Evolutionary conservation across 495 filamentous ascomycete species (phyloP).

Genomic region (Symbiotaphrina buchneri): DNA sequence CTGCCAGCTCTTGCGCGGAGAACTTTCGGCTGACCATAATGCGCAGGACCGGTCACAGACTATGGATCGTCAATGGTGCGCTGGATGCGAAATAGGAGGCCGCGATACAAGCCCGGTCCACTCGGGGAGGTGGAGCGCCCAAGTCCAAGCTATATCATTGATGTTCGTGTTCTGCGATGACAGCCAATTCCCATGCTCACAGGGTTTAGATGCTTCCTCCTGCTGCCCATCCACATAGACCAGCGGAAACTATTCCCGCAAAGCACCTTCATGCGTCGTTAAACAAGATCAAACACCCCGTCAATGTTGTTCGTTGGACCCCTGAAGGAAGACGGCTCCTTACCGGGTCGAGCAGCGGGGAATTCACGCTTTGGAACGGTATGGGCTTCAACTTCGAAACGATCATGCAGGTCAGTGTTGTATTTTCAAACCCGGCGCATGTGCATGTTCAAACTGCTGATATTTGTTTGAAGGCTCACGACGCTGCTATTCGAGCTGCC

Average conservation of each 20-base stretch:
- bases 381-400: conserved; percentile 99
- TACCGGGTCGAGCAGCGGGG: conserved; percentile 84
- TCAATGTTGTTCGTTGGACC: conserved; percentile 96
- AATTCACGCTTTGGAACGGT: conserved; percentile 97
- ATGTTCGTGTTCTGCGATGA: conserved; percentile 31
- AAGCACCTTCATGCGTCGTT: conserved; percentile 86
- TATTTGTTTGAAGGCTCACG: conserved; percentile 41
- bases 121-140: conserved; percentile 60
- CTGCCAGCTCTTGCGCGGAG: neutral
- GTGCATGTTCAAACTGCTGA: neutral
- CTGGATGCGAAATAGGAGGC: conserved; percentile 75
- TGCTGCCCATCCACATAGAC: conserved; percentile 39
- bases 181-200: conserved; percentile 2
- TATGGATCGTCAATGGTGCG: conserved; percentile 83
- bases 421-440: neutral
- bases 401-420: conserved; percentile 55
- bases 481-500: conserved; percentile 71
- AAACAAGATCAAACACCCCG: conserved; percentile 92
- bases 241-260: conserved; percentile 67
- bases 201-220: conserved; percentile 62
- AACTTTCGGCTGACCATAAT: conserved; percentile 8
- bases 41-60: conserved; percentile 66
- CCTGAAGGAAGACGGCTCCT: conserved; percentile 81
- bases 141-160: conserved; percentile 67
- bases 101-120: conserved; percentile 44